These are phyloP conservation scores for Saccharomyces hybrid DNA, from an alignment of 1,139 yeast species.

Conservation along the genomic window DNA sequence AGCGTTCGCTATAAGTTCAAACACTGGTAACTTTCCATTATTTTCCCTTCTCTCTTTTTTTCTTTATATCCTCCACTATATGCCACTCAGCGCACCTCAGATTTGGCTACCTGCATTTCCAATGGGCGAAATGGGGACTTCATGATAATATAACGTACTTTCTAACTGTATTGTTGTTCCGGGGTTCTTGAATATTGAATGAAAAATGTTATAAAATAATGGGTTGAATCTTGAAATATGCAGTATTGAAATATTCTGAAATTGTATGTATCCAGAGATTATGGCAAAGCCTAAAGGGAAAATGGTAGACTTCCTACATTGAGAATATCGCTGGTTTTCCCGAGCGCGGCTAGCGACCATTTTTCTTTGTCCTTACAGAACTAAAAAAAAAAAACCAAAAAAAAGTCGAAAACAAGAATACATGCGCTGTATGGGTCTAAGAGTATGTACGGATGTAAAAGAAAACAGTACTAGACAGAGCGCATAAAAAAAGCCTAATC, in stretches of 20 bases:
- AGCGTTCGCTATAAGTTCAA: not conserved
- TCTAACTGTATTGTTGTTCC: constrained; percentile 4
- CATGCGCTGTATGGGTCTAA: not conserved
- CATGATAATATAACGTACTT: constrained; percentile 2
- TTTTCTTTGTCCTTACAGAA: not conserved
- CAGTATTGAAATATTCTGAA: not conserved
- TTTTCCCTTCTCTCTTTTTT: not conserved
- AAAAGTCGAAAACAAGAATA: not conserved
- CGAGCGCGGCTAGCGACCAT: not conserved
- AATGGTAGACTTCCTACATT: not conserved
- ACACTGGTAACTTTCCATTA: not conserved
- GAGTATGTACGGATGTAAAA: not conserved
- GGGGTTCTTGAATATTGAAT: not conserved
- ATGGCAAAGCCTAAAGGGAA: not conserved
- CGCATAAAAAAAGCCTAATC: too few relatives aligned
- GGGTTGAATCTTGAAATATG: not conserved
- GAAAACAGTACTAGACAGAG: not conserved
- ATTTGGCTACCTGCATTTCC: not conserved
- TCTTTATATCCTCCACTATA: not conserved
- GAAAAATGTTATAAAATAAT: not conserved
- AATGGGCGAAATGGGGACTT: not conserved
- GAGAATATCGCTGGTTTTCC: not conserved
- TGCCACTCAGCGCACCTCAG: not conserved
- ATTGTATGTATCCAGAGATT: not conserved
- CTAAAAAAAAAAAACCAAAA: not conserved